A percentile compares a stretch with the other conserved stretches of the same genome.
phyloP scores from a whole-genome alignment of 2,329 filamentous ascomycete species.

The Hymenoscyphus fructigenus region DNA sequence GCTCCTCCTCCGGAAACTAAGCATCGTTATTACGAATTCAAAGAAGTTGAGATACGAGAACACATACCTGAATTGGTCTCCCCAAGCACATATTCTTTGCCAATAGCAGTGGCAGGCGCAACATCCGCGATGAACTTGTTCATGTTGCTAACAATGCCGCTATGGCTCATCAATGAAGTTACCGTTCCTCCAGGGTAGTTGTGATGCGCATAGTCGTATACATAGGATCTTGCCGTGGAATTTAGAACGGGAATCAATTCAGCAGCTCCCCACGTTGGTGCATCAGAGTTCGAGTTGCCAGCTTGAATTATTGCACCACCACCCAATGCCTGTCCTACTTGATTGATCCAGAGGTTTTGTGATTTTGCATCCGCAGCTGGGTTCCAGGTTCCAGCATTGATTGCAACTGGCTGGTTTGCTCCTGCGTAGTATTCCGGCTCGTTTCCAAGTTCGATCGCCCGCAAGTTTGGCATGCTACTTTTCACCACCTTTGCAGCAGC shows the following conservation, averaged over 20 bases:
- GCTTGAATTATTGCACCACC: conserved; percentile 30
- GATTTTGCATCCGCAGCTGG: conserved; percentile 29
- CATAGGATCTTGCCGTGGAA: conserved; percentile 25
- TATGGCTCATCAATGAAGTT: conserved; percentile 31
- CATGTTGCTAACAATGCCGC: conserved; percentile 28
- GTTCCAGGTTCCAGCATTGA: conserved; percentile 26
- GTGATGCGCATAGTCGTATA: conserved; percentile 33
- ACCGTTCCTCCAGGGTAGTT: conserved; percentile 43
- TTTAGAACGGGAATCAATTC: conserved; percentile 31
- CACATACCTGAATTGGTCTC: conserved; percentile 38
- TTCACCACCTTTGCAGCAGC: conserved; percentile 48
- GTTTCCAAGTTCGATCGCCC: conserved; percentile 57
- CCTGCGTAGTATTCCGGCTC: conserved; percentile 50
- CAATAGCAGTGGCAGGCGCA: conserved; percentile 23
- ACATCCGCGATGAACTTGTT: conserved; percentile 25
- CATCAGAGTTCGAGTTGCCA: conserved; percentile 29
- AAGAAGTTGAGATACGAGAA: conserved; percentile 41
- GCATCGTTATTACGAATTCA: neutral
- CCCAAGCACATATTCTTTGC: conserved; percentile 34
- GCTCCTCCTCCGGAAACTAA: conserved; percentile 32
- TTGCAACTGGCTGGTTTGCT: conserved; percentile 34
- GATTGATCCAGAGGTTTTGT: conserved; percentile 30
- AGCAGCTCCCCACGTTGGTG: conserved; percentile 33
- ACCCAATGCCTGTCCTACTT: conserved; percentile 26
- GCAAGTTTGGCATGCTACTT: conserved; percentile 46